Evolutionary conservation across 805 yeast species (phyloP).

Genomic region (Geotrichum ghanense): DNA sequence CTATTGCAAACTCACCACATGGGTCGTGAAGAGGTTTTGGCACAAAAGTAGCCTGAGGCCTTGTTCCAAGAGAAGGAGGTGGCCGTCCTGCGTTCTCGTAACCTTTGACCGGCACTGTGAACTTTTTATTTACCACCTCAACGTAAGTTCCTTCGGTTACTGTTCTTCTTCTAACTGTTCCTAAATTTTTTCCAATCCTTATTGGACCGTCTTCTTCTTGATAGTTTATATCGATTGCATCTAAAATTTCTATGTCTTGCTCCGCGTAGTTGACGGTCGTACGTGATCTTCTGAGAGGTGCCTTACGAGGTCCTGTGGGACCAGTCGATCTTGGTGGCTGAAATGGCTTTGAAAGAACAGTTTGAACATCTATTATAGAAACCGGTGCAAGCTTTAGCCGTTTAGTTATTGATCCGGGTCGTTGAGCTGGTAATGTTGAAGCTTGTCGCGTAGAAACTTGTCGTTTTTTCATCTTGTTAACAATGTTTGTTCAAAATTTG

Average conservation of each 20-base stretch:
- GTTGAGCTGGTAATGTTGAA: not conserved
- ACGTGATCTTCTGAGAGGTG: not conserved
- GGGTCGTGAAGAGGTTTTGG: slow-evolving; percentile 96
- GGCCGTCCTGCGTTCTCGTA: slow-evolving; percentile 21
- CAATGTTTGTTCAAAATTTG: no score
- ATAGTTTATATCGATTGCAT: not conserved
- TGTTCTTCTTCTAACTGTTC: not conserved
- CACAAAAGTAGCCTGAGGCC: slow-evolving; percentile 51
- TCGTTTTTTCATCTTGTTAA: not conserved
- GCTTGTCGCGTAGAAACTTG: not conserved
- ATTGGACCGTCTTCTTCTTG: not conserved
- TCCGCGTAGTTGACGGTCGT: not conserved
- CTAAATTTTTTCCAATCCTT: not conserved
- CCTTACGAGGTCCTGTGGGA: not conserved
- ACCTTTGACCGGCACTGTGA: slow-evolving; percentile 12
- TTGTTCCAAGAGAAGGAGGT: slow-evolving; percentile 80
- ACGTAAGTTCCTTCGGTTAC: not conserved
- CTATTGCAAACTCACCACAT: slow-evolving; percentile 83
- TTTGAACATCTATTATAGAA: not conserved
- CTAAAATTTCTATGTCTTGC: not conserved
- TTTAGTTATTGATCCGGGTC: not conserved
- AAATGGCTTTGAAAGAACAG: not conserved
- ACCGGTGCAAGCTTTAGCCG: not conserved
- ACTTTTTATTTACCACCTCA: slow-evolving; percentile 6
- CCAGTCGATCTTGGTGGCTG: not conserved